A percentile compares a stretch with the other conserved stretches of the same genome.
These are phyloP conservation scores for Aureobasidium sp. DNA, from an alignment of 2,329 filamentous ascomycete species.

Conservation along the genomic window DNA sequence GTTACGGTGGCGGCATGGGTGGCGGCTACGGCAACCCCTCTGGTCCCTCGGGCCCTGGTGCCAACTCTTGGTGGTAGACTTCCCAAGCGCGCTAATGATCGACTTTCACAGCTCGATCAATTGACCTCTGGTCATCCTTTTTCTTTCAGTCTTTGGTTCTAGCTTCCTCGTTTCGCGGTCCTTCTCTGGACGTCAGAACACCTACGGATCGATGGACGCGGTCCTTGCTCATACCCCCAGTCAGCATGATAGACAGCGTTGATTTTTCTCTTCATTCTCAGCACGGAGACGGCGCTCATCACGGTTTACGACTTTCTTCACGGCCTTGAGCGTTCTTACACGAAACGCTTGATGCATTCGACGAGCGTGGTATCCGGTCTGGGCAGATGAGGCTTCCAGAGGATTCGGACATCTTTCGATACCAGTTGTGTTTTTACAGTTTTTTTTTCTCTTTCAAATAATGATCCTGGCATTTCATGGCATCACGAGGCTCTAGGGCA, in stretches of 20 bases:
- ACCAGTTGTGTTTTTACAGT: slow-evolving; percentile 11
- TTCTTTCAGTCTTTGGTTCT: slow-evolving; percentile 21
- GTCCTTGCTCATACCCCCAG: slow-evolving; percentile 39
- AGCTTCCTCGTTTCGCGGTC: slow-evolving; percentile 25
- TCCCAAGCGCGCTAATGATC: background rate
- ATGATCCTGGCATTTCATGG: slow-evolving; percentile 17
- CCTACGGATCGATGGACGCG: slow-evolving; percentile 20
- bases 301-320: slow-evolving; percentile 17
- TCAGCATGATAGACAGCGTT: slow-evolving; percentile 46
- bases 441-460: slow-evolving; percentile 13
- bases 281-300: slow-evolving; percentile 17
- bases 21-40: slow-evolving; percentile 64
- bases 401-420: slow-evolving; percentile 16
- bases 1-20: slow-evolving; percentile 33
- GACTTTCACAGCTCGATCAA: background rate
- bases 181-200: slow-evolving; percentile 24
- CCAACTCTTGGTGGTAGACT: slow-evolving; percentile 55
- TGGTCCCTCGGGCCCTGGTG: slow-evolving; percentile 50
- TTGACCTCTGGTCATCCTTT: slow-evolving; percentile 17
- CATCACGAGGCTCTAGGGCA: slow-evolving; percentile 13
- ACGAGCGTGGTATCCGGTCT: slow-evolving; percentile 14
- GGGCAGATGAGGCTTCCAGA: slow-evolving; percentile 15
- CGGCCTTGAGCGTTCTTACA: slow-evolving; percentile 14
- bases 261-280: slow-evolving; percentile 30
- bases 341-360: slow-evolving; percentile 7